Evolutionary conservation across 202 grass and related monocot species (phyloP), one percentile per base, ranked within the genome.

Genomic region (Setaria viridis): DNA sequence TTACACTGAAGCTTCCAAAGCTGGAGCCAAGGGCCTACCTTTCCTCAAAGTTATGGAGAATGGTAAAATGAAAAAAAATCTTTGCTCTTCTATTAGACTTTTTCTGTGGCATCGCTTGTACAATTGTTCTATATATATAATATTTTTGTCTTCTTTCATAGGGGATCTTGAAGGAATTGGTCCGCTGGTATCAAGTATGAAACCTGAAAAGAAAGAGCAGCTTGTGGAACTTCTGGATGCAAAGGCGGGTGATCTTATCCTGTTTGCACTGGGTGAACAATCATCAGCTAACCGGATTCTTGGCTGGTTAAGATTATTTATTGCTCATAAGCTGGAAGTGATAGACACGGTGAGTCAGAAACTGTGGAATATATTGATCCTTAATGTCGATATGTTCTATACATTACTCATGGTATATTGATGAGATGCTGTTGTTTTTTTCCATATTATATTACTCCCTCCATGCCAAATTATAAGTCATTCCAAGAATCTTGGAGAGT

Each of bases 11-110:
- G 93, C 93, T 88, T 94, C 91, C 80, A 99, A 96, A 88, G 75
- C 90, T 91, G 91, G 96, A 85, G 96, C 96, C 19, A 99, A 96
- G 86, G 96, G 96, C 47, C 80, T 98, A 49, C 96, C 96, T 88
- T 98, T 98, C 87, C 87, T 98, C 76, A 98, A 98, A 82, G 79
- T 92, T 86, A 88, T 91, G 82, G 93, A 96, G 43, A 92, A 90
- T 55, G 96, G 96, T 99, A 99, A 87, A 29, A 62, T 5, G 25
- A 49, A 11, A 80, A 80, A 56, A 19, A 11, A 56, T 66, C 7
- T 75, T 59, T 42, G 25, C 54, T 80, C 35, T 25, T 58, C 58
- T 65, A 0, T 62, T 80, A 55, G 25, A 87, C 0, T 9, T 1
- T 46, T 48, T 48, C 68, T 69, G 8, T 46, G 25, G 47, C 48